These are phyloP conservation scores for Chrysopogon serrulatus DNA, from an alignment of 176 grass and related monocot genomes.

Conservation along the genomic window DNA sequence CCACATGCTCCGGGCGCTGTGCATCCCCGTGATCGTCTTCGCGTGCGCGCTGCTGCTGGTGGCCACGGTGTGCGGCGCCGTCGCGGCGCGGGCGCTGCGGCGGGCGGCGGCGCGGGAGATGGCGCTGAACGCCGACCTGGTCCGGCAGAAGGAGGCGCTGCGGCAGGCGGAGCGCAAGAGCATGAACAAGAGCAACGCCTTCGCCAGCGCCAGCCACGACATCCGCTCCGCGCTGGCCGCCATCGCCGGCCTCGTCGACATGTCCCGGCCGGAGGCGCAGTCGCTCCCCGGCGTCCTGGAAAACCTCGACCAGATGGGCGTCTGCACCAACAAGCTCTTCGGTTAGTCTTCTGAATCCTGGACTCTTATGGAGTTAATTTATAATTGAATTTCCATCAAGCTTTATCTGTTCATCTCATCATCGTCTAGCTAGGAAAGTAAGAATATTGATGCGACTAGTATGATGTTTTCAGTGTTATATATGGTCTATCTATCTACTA, in stretches of 20 bases:
- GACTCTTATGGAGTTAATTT: neutral
- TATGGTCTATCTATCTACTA: neutral
- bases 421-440: neutral
- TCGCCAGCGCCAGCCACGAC: constrained; percentile 68
- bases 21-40: neutral
- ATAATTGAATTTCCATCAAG: neutral
- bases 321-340: constrained; percentile 55
- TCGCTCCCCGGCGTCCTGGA: constrained; percentile 21
- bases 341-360: constrained; percentile 38
- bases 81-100: neutral
- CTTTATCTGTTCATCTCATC: neutral
- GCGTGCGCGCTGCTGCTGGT: neutral
- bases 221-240: constrained; percentile 47
- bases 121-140: constrained; percentile 43
- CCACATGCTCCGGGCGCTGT: neutral
- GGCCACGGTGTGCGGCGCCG: neutral
- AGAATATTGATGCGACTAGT: neutral
- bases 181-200: constrained; percentile 92
- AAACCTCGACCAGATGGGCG: constrained; percentile 46
- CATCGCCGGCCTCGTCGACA: constrained; percentile 44
- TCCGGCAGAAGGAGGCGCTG: constrained; percentile 60
- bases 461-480: neutral
- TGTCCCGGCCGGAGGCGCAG: constrained; percentile 19
- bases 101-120: constrained; percentile 14
- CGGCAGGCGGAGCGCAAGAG: constrained; percentile 76